phyloP scores from a whole-genome alignment of 805 yeast genomes.

The Hanseniaspora osmophila region DNA sequence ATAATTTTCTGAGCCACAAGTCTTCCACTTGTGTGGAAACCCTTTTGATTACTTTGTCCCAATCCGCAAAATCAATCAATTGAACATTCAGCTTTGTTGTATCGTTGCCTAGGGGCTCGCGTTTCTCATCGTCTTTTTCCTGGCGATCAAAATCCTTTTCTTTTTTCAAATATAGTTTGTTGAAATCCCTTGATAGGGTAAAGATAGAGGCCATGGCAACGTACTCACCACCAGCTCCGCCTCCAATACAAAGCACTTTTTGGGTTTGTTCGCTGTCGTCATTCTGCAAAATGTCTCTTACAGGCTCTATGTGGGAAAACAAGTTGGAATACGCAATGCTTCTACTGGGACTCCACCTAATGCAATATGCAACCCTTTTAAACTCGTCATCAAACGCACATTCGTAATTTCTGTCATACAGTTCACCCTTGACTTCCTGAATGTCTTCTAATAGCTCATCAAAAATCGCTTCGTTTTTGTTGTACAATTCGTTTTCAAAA shows the following conservation, averaged over 20 bases:
- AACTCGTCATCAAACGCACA: conserved; percentile 51
- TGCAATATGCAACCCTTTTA: conserved; percentile 62
- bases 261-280: conserved; percentile 11
- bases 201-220: conserved; percentile 48
- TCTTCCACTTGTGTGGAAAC: conserved; percentile 30
- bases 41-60: conserved; percentile 41
- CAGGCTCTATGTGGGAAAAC: conserved; percentile 36
- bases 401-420: conserved; percentile 56
- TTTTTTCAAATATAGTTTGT: conserved; percentile 9
- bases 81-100: conserved; percentile 33
- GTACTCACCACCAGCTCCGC: conserved; percentile 82
- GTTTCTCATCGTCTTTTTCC: conserved; percentile 76
- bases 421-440: conserved; percentile 55
- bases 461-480: conserved; percentile 4
- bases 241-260: conserved; percentile 57
- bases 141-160: conserved; percentile 39
- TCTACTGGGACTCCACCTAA: conserved; percentile 78
- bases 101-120: conserved; percentile 89
- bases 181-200: conserved; percentile 21
- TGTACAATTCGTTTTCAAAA: conserved; percentile 17
- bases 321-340: conserved; percentile 62
- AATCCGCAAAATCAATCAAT: conserved; percentile 67
- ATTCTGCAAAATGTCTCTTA: conserved; percentile 23
- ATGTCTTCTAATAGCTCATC: conserved; percentile 22
- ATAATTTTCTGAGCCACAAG: conserved; percentile 38